Base-by-base conservation (phyloP, 164 flowering plant genomes). In the Nymphaea thermarum region DNA sequence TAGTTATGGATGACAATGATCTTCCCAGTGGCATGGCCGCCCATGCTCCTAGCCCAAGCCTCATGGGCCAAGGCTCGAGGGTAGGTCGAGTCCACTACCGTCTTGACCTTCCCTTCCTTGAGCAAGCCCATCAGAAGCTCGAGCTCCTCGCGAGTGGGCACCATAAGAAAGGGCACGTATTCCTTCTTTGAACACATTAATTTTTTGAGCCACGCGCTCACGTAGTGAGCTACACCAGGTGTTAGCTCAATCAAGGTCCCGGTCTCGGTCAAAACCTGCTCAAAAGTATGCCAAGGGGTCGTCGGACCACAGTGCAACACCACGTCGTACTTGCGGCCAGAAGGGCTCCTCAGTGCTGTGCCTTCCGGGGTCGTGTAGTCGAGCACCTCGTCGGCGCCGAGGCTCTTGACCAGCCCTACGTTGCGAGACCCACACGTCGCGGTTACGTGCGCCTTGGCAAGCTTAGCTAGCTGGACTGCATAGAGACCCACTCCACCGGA, bases 351-450 rank as follows among this genome's bases (percentile, higher is more conserved):
- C 68, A 66, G 36, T 25, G 60, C 60, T 12, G 36, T 36, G n/a
- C 60, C 68, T 17, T 66, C 68, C 15, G 60, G 42, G 42, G 61
- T 66, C 43, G 5, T 66, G 60, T 51, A 66, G 60, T 65, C 59
- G 4, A 65, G 17, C 67, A 68, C 71, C 66, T 64, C 66, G 36
- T 64, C 66, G 6, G 66, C 43, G 2, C 43, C 66, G 4, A 64
- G 66, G 71, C 76, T 66, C 62, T 72, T 74, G 41, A 84, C 80
- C 6, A 84, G 65, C 36, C 81, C 84, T 6, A 80, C 71, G 66
- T 84, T 84, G 11, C 84, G 80, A 12, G 85, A 80, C 4, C 85
- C 87, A 71, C 85, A 84, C 3, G 80, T 80, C n/a, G 78, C 80
- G 1, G 78, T 77, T 5, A 68, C 65, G 43, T 68, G 70, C 2